Base-by-base conservation (phyloP, 768 basidiomycete species). In the Podaxis sp. region DNA sequence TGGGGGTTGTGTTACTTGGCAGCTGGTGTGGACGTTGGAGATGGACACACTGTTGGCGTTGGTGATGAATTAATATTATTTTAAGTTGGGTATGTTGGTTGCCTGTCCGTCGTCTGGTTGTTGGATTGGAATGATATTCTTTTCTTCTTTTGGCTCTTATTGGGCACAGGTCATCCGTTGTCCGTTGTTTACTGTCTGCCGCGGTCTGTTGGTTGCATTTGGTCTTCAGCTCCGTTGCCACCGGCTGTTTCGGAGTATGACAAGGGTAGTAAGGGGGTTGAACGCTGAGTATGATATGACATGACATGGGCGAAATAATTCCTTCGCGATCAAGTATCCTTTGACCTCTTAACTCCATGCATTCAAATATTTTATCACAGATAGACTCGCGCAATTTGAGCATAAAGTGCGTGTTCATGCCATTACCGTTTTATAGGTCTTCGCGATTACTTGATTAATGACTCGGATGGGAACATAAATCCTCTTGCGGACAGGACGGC, bases 381-480 rank as follows among this genome's bases (percentile, higher is more conserved):
- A 59, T 40, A 51, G n/a, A 36, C 49, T 52, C 38, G 13, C 13
- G 44, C 44, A 46, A 49, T 59, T 59, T 36, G 57, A 59, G 46
- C 28, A 33, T 57, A 33, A 12, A 26, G 24, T 7, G 5, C 17
- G n/a, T 54, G 13, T n/a, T 19, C 30, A 19, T 36, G 9, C 24
- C 24, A 19, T 46, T 8, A 46, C 15, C 1, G 19, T 46, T 46
- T 44, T 46, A n/a, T 46, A 36, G 30, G 54, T 12, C 54, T 40
- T 56, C 54, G 11, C 39, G 15, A 56, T 56, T 56, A 42, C 54
- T 4, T 39, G 54, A 56, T 56, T 17, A 12, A 56, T 40, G n/a
- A 40, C 5, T 9, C 19, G 36, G 22, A 12, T 24, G 54, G 2
- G 30, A 56, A 56, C 8, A 40, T 56, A 11, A 56, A 55, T 9